Evolutionary conservation across 345 rosid species (phyloP), one percentile per base, ranked within the genome.

Genomic region (Populus deltoides): DNA sequence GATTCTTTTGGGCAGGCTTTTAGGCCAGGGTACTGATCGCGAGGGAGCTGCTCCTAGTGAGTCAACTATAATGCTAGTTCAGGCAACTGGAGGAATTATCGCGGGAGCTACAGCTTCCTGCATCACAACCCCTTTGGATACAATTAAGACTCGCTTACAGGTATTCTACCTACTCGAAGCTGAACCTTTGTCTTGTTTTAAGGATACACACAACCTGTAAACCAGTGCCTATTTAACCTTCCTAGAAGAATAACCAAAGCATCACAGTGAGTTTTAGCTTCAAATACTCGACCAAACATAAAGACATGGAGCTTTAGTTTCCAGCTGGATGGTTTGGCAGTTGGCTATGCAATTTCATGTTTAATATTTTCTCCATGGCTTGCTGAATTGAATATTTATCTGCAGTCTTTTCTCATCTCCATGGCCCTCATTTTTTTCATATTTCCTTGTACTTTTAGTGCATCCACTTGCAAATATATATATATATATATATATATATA

Each of bases 101-200:
- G 98, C 98, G 0, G 99, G 99, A 79, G 99, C 97, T 74, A 89
- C 97, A 71, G 97, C 99, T 29, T 93, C 99, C 77, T 86, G 92
- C 77, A 89, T 96, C 83, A 93, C 98, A 35, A 93, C 98, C 53
- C 99, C 99, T 61, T 77, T 96, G 85, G 99, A 96, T 87, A 96
- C 97, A 36, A 88, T 96, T 78, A 96, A 96, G 89, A 96, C 98
- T 31, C 98, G 98, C 62, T 83, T 96, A 65, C 98, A 96, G 97
- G 99, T 95, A 86, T 67, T 65, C 70, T 70, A 75, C 74, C 59
- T 75, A 36, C 53, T 68, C 77, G 78, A 71, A 41, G 43, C 80
- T 55, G 51, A 59, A 25, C 17, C 41, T n/a, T n/a, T 55, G 15
- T 74, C 43, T 63, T 71, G 65, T 9, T 59, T 59, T 59, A n/a